Percentiles rank a stretch among this genome's conserved stretches.
Conservation (phyloP, 2,329 filamentous ascomycete genomes). For the Colletotrichum viniferum region DNA sequence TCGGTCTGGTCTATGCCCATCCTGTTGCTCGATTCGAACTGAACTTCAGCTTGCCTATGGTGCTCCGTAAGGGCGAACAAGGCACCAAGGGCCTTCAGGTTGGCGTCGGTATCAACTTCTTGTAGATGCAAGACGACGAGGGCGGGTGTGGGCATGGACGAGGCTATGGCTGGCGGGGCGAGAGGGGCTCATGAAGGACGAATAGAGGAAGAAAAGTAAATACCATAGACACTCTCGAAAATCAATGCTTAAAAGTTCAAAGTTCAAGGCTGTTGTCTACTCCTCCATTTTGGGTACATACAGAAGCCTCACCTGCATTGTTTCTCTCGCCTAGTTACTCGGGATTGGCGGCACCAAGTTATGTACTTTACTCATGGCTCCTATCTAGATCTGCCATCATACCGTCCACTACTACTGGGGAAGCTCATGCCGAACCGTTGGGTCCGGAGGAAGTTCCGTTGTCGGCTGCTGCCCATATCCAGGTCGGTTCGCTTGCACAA, state of each 20-base stretch:
- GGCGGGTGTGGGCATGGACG: neutral
- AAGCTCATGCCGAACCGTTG: neutral
- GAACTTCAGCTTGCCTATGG: constrained; percentile 90
- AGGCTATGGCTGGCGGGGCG: neutral
- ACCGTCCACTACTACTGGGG: neutral
- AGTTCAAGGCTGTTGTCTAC: neutral
- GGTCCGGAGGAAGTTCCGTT: neutral
- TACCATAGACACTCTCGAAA: neutral
- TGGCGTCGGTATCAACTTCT: constrained; percentile 94
- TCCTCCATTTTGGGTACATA: neutral
- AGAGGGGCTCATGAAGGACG: neutral
- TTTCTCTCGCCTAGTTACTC: neutral
- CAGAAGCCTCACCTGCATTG: neutral
- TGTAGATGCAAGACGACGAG: constrained; percentile 58
- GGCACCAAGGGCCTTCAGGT: constrained; percentile 90
- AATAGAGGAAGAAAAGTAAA: neutral
- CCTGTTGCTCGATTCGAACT: constrained; percentile 92
- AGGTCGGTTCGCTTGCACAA: neutral
- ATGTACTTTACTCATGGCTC: neutral
- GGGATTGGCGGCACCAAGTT: neutral
- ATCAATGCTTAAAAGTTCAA: neutral
- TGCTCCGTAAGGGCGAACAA: constrained; percentile 82
- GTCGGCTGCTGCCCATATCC: neutral
- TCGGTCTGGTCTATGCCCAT: constrained; percentile 94
- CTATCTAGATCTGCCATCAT: neutral